Evolutionary conservation across 176 grass and related monocot species (phyloP).

Genomic region (Bolboschoenus planiculmis): DNA sequence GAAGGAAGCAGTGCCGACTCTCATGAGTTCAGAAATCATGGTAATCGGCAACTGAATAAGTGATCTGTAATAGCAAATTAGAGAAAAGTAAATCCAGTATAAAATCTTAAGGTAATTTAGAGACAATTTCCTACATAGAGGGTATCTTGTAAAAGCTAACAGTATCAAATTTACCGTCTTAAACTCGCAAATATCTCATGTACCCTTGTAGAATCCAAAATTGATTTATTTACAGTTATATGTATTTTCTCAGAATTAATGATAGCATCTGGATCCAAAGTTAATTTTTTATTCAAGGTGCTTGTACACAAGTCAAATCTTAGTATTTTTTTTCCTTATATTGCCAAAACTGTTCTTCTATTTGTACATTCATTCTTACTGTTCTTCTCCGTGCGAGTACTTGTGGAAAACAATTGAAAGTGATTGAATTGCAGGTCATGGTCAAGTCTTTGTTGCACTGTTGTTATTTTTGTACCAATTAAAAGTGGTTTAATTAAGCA

Average conservation of each 20-base stretch:
- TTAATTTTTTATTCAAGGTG: not conserved
- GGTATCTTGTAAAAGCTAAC: not conserved
- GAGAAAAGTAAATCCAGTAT: not conserved
- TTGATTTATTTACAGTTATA: not conserved
- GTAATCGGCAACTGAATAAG: not conserved
- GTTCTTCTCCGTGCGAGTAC: not conserved
- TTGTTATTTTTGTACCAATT: not conserved
- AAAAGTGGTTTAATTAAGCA: not conserved
- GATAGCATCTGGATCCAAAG: not conserved
- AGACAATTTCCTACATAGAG: not conserved
- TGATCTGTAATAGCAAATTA: not conserved
- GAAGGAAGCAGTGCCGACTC: conserved; percentile 3
- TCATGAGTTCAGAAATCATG: conserved; percentile 23
- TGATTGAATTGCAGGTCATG: not conserved
- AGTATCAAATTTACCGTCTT: not conserved
- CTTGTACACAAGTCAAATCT: not conserved
- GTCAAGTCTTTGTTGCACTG: not conserved
- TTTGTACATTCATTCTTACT: not conserved
- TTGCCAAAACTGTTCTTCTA: not conserved
- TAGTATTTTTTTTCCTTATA: not conserved
- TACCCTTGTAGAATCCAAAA: not conserved
- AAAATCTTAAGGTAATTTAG: not conserved
- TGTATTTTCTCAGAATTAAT: not conserved
- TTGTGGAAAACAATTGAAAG: not conserved
- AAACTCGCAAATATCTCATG: not conserved